Conservation (phyloP, 164 flowering plant genomes). For the Buxus sempervirens region DNA sequence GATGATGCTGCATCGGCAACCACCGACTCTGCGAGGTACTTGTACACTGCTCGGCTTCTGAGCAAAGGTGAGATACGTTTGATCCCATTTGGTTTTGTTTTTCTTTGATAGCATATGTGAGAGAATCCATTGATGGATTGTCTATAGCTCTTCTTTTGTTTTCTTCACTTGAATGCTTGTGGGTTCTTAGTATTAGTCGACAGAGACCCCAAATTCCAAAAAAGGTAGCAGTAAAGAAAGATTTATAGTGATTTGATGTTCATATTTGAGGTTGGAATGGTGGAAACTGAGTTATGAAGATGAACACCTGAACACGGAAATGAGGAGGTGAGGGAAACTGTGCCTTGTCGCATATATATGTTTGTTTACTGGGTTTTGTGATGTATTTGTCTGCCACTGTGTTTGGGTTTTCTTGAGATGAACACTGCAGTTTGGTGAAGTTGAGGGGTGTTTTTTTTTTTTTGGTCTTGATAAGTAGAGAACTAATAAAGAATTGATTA, state of each 20-base stretch:
- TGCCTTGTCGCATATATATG: background rate
- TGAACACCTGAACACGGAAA: background rate
- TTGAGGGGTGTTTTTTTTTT: background rate
- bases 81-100: background rate
- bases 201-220: background rate
- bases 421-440: background rate
- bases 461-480: background rate
- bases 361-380: background rate
- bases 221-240: too few species aligned
- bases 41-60: background rate
- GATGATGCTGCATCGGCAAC: slow-evolving; percentile 78
- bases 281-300: background rate
- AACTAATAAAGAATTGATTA: background rate
- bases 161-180: background rate
- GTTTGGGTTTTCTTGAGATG: background rate
- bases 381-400: background rate
- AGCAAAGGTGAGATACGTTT: slow-evolving; percentile 2
- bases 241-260: too few species aligned
- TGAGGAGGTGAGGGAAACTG: background rate
- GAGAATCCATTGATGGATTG: too few species aligned
- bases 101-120: background rate
- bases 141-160: background rate
- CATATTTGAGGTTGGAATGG: background rate
- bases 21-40: slow-evolving; percentile 28
- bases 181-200: background rate